Evolutionary conservation across 768 basidiomycete genomes (phyloP).

Genomic region (Collybia sp.): DNA sequence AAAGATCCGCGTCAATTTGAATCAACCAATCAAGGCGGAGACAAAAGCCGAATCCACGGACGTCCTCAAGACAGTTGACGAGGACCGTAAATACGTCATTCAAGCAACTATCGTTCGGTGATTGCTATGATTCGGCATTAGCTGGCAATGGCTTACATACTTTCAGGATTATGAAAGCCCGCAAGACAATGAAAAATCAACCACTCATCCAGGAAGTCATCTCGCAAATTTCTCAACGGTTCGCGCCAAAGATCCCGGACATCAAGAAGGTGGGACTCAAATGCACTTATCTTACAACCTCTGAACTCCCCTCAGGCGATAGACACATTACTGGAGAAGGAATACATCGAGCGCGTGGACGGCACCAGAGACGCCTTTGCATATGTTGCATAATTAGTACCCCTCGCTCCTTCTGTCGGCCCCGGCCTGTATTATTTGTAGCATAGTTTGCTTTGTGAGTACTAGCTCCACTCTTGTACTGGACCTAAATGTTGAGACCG

Average conservation of each 20-base stretch:
- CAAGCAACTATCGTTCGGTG: conserved; percentile 90
- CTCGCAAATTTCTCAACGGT: conserved; percentile 81
- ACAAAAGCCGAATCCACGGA: conserved; percentile 87
- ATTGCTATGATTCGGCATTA: conserved; percentile 10
- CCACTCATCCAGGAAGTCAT: conserved; percentile 86
- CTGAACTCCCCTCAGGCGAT: conserved; percentile 58
- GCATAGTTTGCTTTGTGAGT: conserved; percentile 29
- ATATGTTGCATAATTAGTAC: conserved; percentile 54
- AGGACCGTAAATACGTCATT: conserved; percentile 95
- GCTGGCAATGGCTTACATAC: neutral
- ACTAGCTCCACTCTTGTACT: neutral
- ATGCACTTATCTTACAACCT: conserved; percentile 1
- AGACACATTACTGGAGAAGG: conserved; percentile 90
- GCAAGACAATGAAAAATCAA: conserved; percentile 95
- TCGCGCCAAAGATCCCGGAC: conserved; percentile 90
- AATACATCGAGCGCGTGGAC: conserved; percentile 94
- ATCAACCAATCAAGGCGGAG: conserved; percentile 91
- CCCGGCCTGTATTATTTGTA: conserved; percentile 36
- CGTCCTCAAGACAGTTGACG: conserved; percentile 91
- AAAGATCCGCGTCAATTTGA: conserved; percentile 90
- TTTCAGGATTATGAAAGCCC: conserved; percentile 86
- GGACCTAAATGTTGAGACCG: too few relatives aligned
- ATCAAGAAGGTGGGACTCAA: conserved; percentile 80
- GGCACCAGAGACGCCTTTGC: conserved; percentile 87
- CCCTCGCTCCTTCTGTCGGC: conserved; percentile 1